phyloP scores from a whole-genome alignment of 2,329 filamentous ascomycete species.

The Fusarium transvaalense region DNA sequence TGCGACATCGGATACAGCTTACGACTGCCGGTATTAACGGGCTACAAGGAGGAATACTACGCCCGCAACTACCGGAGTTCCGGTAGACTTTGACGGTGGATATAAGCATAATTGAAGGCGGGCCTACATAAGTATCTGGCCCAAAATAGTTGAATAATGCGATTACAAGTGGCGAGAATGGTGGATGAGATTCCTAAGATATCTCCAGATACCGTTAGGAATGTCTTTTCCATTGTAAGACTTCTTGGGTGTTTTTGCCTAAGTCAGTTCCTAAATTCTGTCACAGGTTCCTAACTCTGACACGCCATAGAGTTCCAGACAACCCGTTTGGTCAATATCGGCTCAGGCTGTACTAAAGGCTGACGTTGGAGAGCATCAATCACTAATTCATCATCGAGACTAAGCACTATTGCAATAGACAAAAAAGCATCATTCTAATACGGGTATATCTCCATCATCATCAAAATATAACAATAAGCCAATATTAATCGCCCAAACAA shows the following conservation, averaged over 20 bases:
- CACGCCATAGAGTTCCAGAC: neutral
- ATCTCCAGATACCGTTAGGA: neutral
- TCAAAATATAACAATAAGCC: conserved; percentile 13
- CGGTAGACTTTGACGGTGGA: neutral
- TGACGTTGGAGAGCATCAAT: conserved; percentile 12
- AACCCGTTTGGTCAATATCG: neutral
- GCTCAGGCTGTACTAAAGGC: neutral
- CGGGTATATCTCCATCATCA: conserved; percentile 32
- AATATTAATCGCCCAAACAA: conserved; percentile 1
- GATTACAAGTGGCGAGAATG: neutral
- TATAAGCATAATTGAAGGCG: neutral
- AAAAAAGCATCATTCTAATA: conserved; percentile 3
- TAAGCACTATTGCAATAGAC: neutral
- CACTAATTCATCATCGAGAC: neutral
- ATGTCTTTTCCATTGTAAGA: neutral
- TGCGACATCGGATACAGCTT: neutral
- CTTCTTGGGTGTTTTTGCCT: neutral
- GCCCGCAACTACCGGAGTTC: neutral
- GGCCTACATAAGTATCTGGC: neutral
- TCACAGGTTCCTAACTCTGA: neutral
- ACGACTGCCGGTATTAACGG: neutral
- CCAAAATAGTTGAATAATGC: no score
- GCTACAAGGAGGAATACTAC: neutral
- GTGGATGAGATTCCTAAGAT: neutral
- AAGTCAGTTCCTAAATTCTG: neutral